phyloP scores from a whole-genome alignment of 163 green algal species.

The Trebouxiophyceae sp. region DNA sequence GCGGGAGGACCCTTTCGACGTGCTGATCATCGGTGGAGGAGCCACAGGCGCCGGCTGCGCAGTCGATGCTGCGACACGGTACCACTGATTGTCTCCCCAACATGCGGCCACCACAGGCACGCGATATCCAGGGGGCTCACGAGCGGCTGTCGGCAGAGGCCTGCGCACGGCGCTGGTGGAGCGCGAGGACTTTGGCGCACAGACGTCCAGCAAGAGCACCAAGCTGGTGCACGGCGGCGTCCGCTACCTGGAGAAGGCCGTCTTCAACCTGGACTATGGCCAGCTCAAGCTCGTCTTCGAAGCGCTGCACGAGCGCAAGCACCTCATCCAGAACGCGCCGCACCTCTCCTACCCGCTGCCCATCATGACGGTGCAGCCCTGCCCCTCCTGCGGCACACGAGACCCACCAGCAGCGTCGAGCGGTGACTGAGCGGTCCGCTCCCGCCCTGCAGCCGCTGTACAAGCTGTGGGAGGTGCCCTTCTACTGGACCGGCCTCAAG shows the following conservation, averaged over 20 bases:
- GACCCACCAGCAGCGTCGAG: too few species aligned
- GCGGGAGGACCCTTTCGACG: slow-evolving; percentile 65
- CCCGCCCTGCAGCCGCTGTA: slow-evolving; percentile 78
- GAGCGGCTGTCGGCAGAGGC: too few species aligned
- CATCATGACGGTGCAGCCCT: slow-evolving; percentile 76
- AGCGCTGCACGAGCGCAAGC: slow-evolving; percentile 84
- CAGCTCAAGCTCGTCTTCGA: slow-evolving; percentile 98
- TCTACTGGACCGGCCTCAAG: slow-evolving; percentile 95
- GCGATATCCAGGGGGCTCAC: too few species aligned
- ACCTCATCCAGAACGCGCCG: slow-evolving; percentile 81
- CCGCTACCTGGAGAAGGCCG: slow-evolving; percentile 95
- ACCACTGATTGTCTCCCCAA: background rate
- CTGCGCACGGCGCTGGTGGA: slow-evolving; percentile 76
- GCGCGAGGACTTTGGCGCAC: slow-evolving; percentile 86
- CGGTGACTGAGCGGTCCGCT: slow-evolving; percentile 59
- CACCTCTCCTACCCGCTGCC: slow-evolving; percentile 75
- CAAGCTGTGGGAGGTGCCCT: slow-evolving; percentile 92
- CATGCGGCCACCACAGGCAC: background rate
- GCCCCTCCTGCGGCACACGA: too few species aligned
- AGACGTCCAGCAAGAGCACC: slow-evolving; percentile 87
- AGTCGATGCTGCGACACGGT: slow-evolving; percentile 85
- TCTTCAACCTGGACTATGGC: slow-evolving; percentile 75
- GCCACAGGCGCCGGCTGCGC: slow-evolving; percentile 88
- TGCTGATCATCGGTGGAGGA: slow-evolving; percentile 89
- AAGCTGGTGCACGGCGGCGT: slow-evolving; percentile 97